Evolutionary conservation across 495 filamentous ascomycete genomes (phyloP).

Genomic region (Penicillium goetzii): DNA sequence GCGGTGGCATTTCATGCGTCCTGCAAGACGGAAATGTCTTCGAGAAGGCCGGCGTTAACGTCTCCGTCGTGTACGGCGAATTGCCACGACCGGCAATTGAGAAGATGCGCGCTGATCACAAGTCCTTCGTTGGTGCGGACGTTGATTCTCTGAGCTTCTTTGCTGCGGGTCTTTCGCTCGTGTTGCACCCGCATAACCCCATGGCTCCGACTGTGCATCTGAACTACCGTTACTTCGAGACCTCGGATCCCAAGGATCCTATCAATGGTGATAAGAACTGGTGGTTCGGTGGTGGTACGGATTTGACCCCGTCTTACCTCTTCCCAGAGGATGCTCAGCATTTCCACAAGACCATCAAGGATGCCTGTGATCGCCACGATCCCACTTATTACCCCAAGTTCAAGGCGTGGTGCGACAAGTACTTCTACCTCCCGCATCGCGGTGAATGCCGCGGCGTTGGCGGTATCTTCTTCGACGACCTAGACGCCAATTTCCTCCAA

Average conservation of each 20-base stretch:
- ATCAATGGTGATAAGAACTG: slow-evolving; percentile 77
- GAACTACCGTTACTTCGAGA: slow-evolving; percentile 99
- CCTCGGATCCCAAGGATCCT: slow-evolving; percentile 58
- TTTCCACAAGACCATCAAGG: slow-evolving; percentile 93
- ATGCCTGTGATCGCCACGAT: slow-evolving; percentile 91
- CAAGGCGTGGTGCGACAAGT: slow-evolving; percentile 98
- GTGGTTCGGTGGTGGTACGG: slow-evolving; percentile 98
- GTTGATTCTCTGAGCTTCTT: slow-evolving; percentile 89
- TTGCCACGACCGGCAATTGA: slow-evolving; percentile 84
- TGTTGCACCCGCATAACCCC: slow-evolving; percentile 90
- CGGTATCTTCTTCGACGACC: slow-evolving; percentile 98
- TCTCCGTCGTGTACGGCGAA: slow-evolving; percentile 90
- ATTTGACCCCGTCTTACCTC: slow-evolving; percentile 91
- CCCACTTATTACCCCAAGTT: slow-evolving; percentile 90
- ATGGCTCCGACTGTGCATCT: slow-evolving; percentile 97
- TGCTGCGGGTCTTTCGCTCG: slow-evolving; percentile 87
- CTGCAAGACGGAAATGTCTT: slow-evolving; percentile 96
- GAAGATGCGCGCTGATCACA: slow-evolving; percentile 95
- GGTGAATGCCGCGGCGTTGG: slow-evolving; percentile 87
- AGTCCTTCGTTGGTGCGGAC: slow-evolving; percentile 74
- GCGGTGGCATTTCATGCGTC: slow-evolving; percentile 86
- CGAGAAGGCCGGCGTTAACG: slow-evolving; percentile 97
- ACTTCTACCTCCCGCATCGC: slow-evolving; percentile 93
- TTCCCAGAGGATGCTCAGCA: slow-evolving; percentile 97
- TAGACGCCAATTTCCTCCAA: slow-evolving; percentile 69